A percentile compares a stretch with the other conserved stretches of the same genome.
Evolutionary conservation across 1,284 basidiomycete species (phyloP).

Genomic region (Grifola frondosa): DNA sequence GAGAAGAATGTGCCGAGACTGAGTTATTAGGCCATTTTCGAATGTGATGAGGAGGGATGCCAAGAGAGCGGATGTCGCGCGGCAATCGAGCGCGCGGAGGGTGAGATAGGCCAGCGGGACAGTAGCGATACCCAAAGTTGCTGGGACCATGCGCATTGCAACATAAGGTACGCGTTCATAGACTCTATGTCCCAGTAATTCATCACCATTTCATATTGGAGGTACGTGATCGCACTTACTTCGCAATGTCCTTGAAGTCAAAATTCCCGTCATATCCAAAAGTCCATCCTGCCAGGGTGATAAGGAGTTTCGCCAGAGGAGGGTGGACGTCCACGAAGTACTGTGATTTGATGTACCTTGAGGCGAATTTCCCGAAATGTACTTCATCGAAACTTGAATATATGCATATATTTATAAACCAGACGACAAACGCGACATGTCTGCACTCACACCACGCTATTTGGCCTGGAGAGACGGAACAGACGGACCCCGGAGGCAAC

Average conservation of each 20-base stretch:
- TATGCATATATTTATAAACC: background rate
- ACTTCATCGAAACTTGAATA: slow-evolving; percentile 87
- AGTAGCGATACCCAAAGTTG: slow-evolving; percentile 85
- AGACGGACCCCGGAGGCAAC: slow-evolving; percentile 75
- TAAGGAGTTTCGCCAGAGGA: slow-evolving; percentile 92
- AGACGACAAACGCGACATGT: background rate
- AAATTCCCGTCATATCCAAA: slow-evolving; percentile 93
- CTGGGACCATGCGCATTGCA: slow-evolving; percentile 93
- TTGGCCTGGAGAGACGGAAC: slow-evolving; percentile 78
- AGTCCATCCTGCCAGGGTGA: slow-evolving; percentile 87
- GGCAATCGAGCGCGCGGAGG: slow-evolving; percentile 87
- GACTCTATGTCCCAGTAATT: slow-evolving; percentile 43
- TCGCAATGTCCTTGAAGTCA: slow-evolving; percentile 96
- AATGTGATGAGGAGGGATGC: slow-evolving; percentile 92
- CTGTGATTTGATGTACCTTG: slow-evolving; percentile 86
- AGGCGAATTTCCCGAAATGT: slow-evolving; percentile 94
- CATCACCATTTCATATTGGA: background rate
- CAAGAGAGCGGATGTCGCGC: slow-evolving; percentile 87
- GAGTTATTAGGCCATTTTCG: slow-evolving; percentile 94
- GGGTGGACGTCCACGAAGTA: slow-evolving; percentile 99
- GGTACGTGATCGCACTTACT: slow-evolving; percentile 50
- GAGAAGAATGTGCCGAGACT: slow-evolving; percentile 95
- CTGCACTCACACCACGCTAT: slow-evolving; percentile 82
- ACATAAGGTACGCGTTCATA: slow-evolving; percentile 93
- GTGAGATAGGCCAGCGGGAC: slow-evolving; percentile 94